Evolutionary conservation across 2,329 filamentous ascomycete species (phyloP), one percentile per base, ranked within the genome.

Genomic region (Trichoderma guizhouense): DNA sequence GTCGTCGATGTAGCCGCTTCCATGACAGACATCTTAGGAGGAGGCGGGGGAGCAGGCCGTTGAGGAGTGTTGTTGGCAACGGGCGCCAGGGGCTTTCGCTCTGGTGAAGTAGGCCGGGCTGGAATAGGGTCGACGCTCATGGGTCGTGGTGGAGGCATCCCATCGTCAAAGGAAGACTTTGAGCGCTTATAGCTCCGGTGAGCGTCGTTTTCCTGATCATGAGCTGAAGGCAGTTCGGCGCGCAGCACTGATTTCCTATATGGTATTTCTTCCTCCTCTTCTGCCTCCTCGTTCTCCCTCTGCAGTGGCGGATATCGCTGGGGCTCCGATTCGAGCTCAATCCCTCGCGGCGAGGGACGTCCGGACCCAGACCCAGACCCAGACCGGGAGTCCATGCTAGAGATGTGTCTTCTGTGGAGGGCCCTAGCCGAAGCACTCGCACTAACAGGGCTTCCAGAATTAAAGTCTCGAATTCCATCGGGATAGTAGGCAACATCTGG

Each of bases 1-100:
- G 92, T 94, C 12, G 91, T 91, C 2, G 92, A 90, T 1, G 95
- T 98, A 2, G 94, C 95, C 3, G 95, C 92, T 75, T 98, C 94
- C n/a, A 98, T 84, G 8, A 97, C 92, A 1, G 93, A 96, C 95
- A 98, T 98, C 81, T 98, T 98, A 1, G 96, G 95, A 8, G 94
- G 94, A 3, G 95, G 95, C 0, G 90, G 91, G 0, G 91, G 92
- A 1, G 93, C 93, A 26, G 92, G 88, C 75, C 94, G 87, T 77
- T 90, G 92, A 12, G 94, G 94, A 5, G 94, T 97, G 75, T 90
- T 91, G 71, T 86, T 85, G 74, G 82, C 87, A 51, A 90, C 83
- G 1, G 83, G 78, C 12, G 86, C 83, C 32, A 91, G 79, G 3
- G 87, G 86, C 71, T 86, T 88, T 74, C 89, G 82, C 57, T 89